Evolutionary conservation across 495 filamentous ascomycete species (phyloP).

Genomic region (Polyplosphaeria fusca): DNA sequence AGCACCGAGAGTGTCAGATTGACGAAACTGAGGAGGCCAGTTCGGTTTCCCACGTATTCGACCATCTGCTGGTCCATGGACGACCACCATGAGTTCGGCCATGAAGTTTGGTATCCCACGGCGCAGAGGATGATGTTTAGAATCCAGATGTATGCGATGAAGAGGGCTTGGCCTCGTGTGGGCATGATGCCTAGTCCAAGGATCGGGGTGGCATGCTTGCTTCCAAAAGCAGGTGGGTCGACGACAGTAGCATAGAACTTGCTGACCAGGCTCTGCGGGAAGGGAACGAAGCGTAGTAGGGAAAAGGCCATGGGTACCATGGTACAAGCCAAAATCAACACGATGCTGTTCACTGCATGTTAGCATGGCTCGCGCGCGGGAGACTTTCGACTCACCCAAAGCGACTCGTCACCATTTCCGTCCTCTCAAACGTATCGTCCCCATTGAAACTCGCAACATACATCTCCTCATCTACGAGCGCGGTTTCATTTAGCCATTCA

Average conservation of each 20-base stretch:
- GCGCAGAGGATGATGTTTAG: constrained; percentile 43
- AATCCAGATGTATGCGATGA: constrained; percentile 39
- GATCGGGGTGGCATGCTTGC: background rate
- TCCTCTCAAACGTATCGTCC: background rate
- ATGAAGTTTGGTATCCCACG: background rate
- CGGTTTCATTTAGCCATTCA: background rate
- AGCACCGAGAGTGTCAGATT: constrained; percentile 41
- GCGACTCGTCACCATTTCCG: background rate
- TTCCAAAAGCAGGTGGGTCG: background rate
- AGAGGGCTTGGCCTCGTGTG: constrained; percentile 43
- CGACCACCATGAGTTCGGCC: background rate
- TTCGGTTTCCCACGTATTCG: background rate
- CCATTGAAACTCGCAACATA: constrained; percentile 1
- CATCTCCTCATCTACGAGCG: background rate
- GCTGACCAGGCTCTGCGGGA: constrained; percentile 1
- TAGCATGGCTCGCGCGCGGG: background rate
- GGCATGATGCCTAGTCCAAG: constrained; percentile 32
- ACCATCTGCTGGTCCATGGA: background rate
- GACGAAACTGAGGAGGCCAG: background rate
- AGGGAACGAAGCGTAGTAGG: background rate
- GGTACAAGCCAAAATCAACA: background rate
- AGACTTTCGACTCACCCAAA: background rate
- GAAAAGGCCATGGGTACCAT: constrained; percentile 1
- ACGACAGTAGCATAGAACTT: constrained; percentile 2
- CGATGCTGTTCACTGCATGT: background rate